Percentiles rank a stretch among this genome's conserved stretches.
Evolutionary conservation across 495 filamentous ascomycete genomes (phyloP).

Genomic region (Podospora fimiseda): DNA sequence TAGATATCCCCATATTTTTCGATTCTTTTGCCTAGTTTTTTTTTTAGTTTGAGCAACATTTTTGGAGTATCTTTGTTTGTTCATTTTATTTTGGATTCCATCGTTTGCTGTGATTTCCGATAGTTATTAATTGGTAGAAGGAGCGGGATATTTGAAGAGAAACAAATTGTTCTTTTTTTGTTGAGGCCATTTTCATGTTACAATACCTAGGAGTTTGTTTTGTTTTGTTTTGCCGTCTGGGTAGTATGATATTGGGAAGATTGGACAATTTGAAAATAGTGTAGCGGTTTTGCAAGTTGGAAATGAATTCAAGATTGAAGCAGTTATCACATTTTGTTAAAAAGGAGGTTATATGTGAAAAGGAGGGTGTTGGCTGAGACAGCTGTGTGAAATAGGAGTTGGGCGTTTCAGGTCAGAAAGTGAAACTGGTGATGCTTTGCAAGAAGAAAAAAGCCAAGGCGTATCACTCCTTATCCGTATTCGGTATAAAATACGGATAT

Average conservation of each 20-base stretch:
- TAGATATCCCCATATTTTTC: slow-evolving; percentile 1
- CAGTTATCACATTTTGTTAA: too few species aligned
- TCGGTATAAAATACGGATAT: too few species aligned
- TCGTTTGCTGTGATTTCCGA: background rate
- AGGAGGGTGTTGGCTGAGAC: background rate
- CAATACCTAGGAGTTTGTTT: too few species aligned
- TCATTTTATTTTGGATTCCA: background rate
- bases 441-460: too few species aligned
- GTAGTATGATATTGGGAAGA: too few species aligned
- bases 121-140: too few species aligned
- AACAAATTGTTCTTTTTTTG: slow-evolving; percentile 1
- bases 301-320: too few species aligned
- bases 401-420: background rate
- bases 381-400: background rate
- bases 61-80: background rate
- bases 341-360: background rate
- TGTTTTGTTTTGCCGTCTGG: too few species aligned
- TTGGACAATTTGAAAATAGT: too few species aligned
- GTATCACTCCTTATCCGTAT: too few species aligned
- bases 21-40: background rate
- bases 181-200: too few species aligned
- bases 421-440: background rate
- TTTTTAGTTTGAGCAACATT: background rate
- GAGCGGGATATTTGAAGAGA: background rate
- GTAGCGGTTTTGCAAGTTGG: too few species aligned